Evolutionary conservation across 805 yeast genomes (phyloP), one percentile per base, ranked within the genome.

Genomic region (Wickerhamiella domercqiae): DNA sequence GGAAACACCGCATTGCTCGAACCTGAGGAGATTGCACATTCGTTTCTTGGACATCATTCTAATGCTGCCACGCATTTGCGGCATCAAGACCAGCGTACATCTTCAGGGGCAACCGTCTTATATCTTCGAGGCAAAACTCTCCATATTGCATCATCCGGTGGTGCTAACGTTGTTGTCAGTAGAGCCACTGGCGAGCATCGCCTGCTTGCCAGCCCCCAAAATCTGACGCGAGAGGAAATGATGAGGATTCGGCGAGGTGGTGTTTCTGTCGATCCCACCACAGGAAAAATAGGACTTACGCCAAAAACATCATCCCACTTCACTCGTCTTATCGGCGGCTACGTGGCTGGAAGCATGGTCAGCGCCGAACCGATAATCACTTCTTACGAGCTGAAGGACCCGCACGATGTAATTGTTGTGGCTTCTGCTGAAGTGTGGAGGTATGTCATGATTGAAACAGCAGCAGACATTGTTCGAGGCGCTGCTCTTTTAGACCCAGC

Each of bases 271-370:
- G 72, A 81, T 7, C 78, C 80, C 15, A 79, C 78, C 49, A 94
- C 87, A 38, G 75, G 78, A 43, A 66, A 84, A 32, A 94, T 87
- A 55, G 93, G 93, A 29, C 21, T 19, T 6, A 75, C 72, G 21
- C 26, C 26, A 24, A 18, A 7, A 9, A 67, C 82, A 13, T 76
- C 74, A 35, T n/a, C n/a, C n/a, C n/a, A n/a, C n/a, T 80, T 84
- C 35, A 81, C 95, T 1, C 70, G 97, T 48, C 93, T 94, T 22
- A 86, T 83, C 37, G 99, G 99, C 0, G 86, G 79, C 53, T 78
- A 78, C 55, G 78, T 79, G 46, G 66, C 78, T 45, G 65, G 84
- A 32, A 95, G 96, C 1, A 94, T 83, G 52, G 73, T 87, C 20
- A 83, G 79, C 52, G 79, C 94, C 0, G 83, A 82, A 2, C 96